Base-by-base conservation (phyloP, 2,329 filamentous ascomycete genomes). In the Rhynchosporium agropyri region DNA sequence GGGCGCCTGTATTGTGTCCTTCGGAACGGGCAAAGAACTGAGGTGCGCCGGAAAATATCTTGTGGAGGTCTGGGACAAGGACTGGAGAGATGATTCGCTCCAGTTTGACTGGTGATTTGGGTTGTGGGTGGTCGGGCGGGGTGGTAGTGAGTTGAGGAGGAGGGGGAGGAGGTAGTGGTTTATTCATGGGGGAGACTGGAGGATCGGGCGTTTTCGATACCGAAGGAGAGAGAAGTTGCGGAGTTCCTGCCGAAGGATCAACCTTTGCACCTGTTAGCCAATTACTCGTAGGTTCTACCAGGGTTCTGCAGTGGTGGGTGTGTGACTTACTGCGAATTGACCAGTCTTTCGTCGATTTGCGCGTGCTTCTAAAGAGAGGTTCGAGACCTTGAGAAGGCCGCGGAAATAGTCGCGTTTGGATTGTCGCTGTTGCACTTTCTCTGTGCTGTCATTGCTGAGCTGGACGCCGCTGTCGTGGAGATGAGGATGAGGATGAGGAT, bases 21-120 rank as follows among this genome's bases (percentile, higher is more conserved):
- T 85, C 82, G 63, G 80, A 82, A 58, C 84, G 81, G 68, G 84
- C 82, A 74, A 86, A 87, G 77, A 88, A 91, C 73, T 90, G 87
- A 66, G 89, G 89, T 49, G 89, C 89, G n/a, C 89, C 88, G 31
- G 88, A 89, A 78, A 91, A 91, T 70, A 91, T 81, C 74, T 86
- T 85, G 76, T 88, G 85, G 58, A 91, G 77, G 68, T 89, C 85
- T 46, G 79, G 77, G 51, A 84, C 80, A 69, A 77, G 81, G 63
- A 89, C 78, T 55, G 81, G 81, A 50, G 84, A 79, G 80, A 87
- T 87, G 76, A 85, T 87, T 73, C 81, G 79, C 65, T 80, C 77
- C 45, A 86, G 75, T 70, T 79, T 83, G 64, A 85, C 73, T 48
- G 77, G 73, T 55, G 74, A 73, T 49, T 71, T 74, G 15, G 67